A percentile compares a stretch with the other conserved stretches of the same genome.
These are phyloP conservation scores for Bothriochloa decipiens DNA, from an alignment of 176 grass and related monocot genomes.

Conservation along the genomic window DNA sequence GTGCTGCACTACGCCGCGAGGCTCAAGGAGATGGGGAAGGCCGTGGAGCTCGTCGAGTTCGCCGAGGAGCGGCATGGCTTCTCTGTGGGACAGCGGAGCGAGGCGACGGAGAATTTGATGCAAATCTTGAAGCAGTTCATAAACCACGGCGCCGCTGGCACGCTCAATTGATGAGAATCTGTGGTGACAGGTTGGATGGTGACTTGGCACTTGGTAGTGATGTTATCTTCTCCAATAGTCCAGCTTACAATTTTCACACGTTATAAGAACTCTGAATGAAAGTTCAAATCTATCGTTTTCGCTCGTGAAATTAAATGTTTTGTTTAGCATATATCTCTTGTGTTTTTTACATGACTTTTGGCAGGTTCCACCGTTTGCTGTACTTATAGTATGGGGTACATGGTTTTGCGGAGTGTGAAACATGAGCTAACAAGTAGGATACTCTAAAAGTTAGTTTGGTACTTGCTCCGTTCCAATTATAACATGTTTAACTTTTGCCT, in stretches of 20 bases:
- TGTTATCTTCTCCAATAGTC: neutral
- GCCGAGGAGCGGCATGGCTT: slow-evolving; percentile 56
- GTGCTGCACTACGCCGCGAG: slow-evolving; percentile 49
- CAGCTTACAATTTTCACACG: neutral
- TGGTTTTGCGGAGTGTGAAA: no score
- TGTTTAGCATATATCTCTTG: no score
- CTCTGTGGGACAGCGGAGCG: slow-evolving; percentile 32
- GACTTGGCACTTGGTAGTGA: neutral
- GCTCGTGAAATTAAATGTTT: no score
- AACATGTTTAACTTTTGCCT: no score
- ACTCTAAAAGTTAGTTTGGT: no score
- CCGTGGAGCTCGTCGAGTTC: slow-evolving; percentile 57
- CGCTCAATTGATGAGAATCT: neutral
- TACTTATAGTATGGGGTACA: no score
- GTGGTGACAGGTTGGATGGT: neutral
- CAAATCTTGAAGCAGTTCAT: slow-evolving; percentile 44
- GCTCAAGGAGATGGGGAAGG: slow-evolving; percentile 58
- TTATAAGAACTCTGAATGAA: no score
- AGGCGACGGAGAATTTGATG: slow-evolving; percentile 50
- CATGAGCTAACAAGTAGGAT: no score
- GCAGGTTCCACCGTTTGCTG: no score
- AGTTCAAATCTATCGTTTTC: no score
- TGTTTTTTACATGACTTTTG: no score
- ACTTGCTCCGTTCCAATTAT: no score
- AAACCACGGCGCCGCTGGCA: neutral